Evolutionary conservation across 2,329 filamentous ascomycete species (phyloP), one percentile per base, ranked within the genome.

Genomic region (Bipolaris cookei): DNA sequence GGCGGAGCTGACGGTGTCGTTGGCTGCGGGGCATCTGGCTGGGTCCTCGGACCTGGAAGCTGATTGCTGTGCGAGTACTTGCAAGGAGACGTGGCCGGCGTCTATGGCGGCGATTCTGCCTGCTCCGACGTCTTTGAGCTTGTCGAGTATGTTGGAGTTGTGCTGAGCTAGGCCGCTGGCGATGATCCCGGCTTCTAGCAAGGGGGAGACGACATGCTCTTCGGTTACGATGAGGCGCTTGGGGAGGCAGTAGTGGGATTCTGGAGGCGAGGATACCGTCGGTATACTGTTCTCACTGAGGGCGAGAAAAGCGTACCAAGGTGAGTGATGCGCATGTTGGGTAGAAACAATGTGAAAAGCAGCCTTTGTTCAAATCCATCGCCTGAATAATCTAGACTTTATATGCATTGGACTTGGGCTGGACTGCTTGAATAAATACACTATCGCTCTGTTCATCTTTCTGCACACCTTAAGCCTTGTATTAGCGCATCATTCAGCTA

Each of bases 71-170:
- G 59, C 39, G n/a, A 59, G 59, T 0, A 62, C 56, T 52, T 54
- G 50, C 23, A 59, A 32, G 20, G 39, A 48, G 16, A 62, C 6
- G 23, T 55, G 45, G 25, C 51, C 54, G n/a, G 47, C 50, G 23
- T 62, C 44, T 54, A 62, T 62, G 21, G 50, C 51, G 1, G 59
- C 50, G 21, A 59, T 25, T 18, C 59, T 56, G 2, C 50, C 53
- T 2, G 56, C 51, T 13, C 50, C 56, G 4, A 60, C 47, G 13
- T 60, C 50, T 14, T 55, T 54, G 4, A 57, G 47, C 18, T 55
- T 62, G 3, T 50, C 43, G 25, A 62, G 53, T 62, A 42, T 16
- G 20, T 21, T 13, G 14, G 39, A 21, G 14, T 25, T 23, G 13
- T 6, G 39, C 39, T 42, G 49, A 1, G 32, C 30, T 5, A 57